Base-by-base conservation (phyloP, 73 alveolate species). In the Uronychia binucleata region DNA sequence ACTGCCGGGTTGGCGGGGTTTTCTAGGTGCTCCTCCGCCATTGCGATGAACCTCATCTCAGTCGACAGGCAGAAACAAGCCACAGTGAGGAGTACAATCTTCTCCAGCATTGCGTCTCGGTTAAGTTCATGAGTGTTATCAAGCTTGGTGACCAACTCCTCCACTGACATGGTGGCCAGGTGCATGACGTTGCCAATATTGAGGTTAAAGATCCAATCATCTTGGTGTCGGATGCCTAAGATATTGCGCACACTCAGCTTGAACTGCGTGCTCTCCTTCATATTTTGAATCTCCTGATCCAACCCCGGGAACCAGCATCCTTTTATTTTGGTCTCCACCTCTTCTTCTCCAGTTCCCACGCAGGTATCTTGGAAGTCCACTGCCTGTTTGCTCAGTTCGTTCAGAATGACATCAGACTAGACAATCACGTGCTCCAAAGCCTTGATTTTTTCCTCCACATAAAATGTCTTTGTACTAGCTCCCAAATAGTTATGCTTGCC, bases 121-220 rank as follows among this genome's bases (percentile, higher is more conserved):
- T 85, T 76, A 85, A 90, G 82, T 84, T 90, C 95, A 79, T 90
- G 86, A 81, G 85, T 90, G 0, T 91, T 91, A 79, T 90, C 95
- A 59, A 89, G 81, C 67, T 90, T 91, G 31, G 86, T 77, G 77
- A 85, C 92, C 78, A 90, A 84, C 31, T 90, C 92, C 31, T 90
- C 67, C 19, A 46, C 19, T 46, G 67, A 46, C 67, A 46, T 46
- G 19, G 67, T 46, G 85, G 94, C 83, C 87, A 94, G 87, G 84
- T 94, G 94, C 98, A 94, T 94, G 13, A 94, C 94, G 85, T 94
- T 94, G 0, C 98, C 98, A 33, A 94, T 94, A 83, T 94, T 94
- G 46, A 94, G 82, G 76, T 91, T 82, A 85, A 88, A 92, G 29
- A 94, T 94, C 98, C 98, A 94, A 82, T 94, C 98, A 1, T 86